Base-by-base conservation (phyloP, 2,329 filamentous ascomycete species). In the Fonsecaea monophora region DNA sequence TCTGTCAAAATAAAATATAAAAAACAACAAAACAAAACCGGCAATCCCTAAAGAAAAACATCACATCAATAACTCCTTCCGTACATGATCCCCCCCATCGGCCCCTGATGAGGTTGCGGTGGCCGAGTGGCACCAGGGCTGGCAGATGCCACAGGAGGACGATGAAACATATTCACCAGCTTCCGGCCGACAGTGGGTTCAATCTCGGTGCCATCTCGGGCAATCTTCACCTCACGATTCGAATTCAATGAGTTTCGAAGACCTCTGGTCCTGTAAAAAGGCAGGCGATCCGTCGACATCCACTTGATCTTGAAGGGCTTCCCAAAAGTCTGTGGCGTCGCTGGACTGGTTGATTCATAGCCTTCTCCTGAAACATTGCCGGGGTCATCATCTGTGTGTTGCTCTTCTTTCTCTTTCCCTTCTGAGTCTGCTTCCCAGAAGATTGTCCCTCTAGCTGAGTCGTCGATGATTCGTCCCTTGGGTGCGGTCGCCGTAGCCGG, bases 201-300 rank as follows among this genome's bases (percentile, higher is more conserved):
- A 61, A 98, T 82, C 77, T 98, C 94, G 0, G 94, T 98, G 1
- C 94, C 94, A 74, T 98, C 94, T 73, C 94, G 86, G 30, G 94
- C 94, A 75, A 98, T 97, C 79, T 98, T 98, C 69, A 98, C 92
- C 76, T 98, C 94, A 60, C 94, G 84, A 75, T 97, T 97, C 4
- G 92, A 91, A 77, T 98, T 98, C 92, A 93, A 97, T 0, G 92
- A 91, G 76, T 98, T 98, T 38, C 94, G 87, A 63, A 98, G 80
- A 0, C 94, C 94, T 70, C 93, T 84, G 0, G 94, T 96, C 53
- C 91, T 87, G 77, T 95, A 96, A 76, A 98, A 98, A 0, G 94
- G 93, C 4, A 98, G 84, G 40, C 89, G 86, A 62, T 86, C 88
- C 4, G 91, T 96, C 12, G 92, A 96, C 7, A 96, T 78, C 94